Conservation (phyloP, 768 basidiomycete species). For the Trametes punicea region DNA sequence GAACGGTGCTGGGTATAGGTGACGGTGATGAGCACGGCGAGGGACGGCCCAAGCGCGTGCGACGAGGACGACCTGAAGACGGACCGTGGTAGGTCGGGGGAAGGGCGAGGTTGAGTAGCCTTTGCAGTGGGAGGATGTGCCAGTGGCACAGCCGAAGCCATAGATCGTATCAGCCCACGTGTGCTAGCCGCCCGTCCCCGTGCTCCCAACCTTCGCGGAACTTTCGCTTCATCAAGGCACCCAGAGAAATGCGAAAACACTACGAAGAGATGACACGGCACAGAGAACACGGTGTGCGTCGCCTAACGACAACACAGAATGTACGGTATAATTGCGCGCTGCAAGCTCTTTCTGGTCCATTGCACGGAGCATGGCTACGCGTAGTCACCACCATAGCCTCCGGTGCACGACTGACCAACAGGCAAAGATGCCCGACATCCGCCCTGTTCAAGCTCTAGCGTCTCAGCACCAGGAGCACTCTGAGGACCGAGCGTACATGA, state of each 20-base stretch:
- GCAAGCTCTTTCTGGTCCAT: too few relatives aligned
- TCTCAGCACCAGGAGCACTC: too few relatives aligned
- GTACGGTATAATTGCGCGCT: too few relatives aligned
- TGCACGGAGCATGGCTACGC: too few relatives aligned
- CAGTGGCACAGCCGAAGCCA: conserved; percentile 14
- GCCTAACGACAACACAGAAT: too few relatives aligned
- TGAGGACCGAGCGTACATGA: too few relatives aligned
- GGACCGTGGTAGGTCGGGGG: too few relatives aligned
- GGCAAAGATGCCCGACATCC: not conserved
- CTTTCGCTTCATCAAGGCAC: not conserved
- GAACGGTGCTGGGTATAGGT: not conserved
- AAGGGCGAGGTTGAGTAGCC: not conserved
- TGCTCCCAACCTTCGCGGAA: conserved; percentile 14
- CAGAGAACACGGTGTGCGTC: too few relatives aligned
- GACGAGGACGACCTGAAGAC: not conserved
- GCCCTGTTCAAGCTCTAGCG: too few relatives aligned
- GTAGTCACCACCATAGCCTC: too few relatives aligned
- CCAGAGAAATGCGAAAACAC: too few relatives aligned
- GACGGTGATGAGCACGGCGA: not conserved
- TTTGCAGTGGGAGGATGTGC: not conserved
- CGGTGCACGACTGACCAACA: not conserved
- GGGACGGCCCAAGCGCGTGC: conserved; percentile 1
- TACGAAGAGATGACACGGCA: too few relatives aligned
- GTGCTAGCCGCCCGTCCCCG: not conserved
- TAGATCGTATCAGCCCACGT: conserved; percentile 19